Base-by-base conservation (phyloP, 2,329 filamentous ascomycete species). In the Penicillium palitans region DNA sequence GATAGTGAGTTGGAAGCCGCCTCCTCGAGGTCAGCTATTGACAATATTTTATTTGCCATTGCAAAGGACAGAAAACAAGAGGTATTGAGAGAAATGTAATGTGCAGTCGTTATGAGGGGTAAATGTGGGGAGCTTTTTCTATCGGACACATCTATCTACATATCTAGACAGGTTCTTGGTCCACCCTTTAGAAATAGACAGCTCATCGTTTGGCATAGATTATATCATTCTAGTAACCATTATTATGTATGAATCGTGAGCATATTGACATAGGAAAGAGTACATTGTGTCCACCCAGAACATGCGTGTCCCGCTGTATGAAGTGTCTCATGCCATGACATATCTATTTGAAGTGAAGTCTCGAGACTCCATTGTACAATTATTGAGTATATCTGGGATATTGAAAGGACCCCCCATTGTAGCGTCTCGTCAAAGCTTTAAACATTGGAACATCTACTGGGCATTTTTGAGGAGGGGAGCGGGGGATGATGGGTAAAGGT, bases 31-130 rank as follows among this genome's bases (percentile, higher is more conserved):
- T 66, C 62, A 37, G 62, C 52, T 37, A 66, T 60, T 2, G 58
- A 64, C 15, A 64, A 29, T 19, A 66, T 61, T 8, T 63, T 64
- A 10, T 59, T 39, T 31, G 33, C 40, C 63, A 65, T 65, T 48
- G 6, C 24, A 21, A 15, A 15, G 1, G 4, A 42, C 17, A 27
- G 1, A 25, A 17, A 29, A 6, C 6, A 27, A 15, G 25, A 8
- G 4, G 8, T 21, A 10, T 17, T 29, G 39, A 25, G n/a, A 52
- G 24, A 25, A 31, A 9, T 44, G 21, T 21, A n/a, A 6, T n/a
- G 37, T 17, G 44, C 6, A 27, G 33, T 29, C n/a, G 27, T 5
- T 19, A 24, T 56, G 54, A 56, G 54, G 42, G 52, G 42, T 48
- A 55, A 55, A 33, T 15, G 52, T 39, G 52, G 52, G 33, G 41